phyloP scores from a whole-genome alignment of 78 protist species.

The Emiliania huxleyi region DNA sequence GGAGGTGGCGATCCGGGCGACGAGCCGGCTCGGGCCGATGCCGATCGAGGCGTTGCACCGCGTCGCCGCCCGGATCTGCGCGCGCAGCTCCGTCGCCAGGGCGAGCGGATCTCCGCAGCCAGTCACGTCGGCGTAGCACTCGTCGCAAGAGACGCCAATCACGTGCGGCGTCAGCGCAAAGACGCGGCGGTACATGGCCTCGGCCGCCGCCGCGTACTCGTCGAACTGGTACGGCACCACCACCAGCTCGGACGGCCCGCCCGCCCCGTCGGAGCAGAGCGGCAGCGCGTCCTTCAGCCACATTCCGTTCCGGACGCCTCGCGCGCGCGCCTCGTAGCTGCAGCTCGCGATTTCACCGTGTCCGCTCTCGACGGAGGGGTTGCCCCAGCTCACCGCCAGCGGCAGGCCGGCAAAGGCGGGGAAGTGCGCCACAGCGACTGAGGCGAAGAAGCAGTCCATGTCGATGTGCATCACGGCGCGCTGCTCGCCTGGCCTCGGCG shows the following conservation, averaged over 20 bases:
- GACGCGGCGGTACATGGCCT: not conserved
- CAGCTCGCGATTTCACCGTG: constrained; percentile 8
- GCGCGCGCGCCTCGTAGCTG: not conserved
- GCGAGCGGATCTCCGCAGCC: not conserved
- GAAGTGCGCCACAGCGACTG: constrained; percentile 17
- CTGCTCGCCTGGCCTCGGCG: not conserved
- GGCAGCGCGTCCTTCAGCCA: not conserved
- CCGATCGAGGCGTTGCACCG: constrained; percentile 36
- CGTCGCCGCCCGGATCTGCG: not conserved
- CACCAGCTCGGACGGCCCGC: no score
- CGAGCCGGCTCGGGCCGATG: not conserved
- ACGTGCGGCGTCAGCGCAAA: constrained; percentile 23
- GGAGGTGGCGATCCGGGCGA: constrained; percentile 17
- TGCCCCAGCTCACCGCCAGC: constrained; percentile 28
- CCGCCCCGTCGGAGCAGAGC: constrained; percentile 23
- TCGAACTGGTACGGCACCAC: constrained; percentile 24
- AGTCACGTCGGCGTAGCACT: not conserved
- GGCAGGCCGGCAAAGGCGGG: constrained; percentile 19
- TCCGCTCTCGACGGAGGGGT: not conserved
- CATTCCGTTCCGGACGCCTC: constrained; percentile 6
- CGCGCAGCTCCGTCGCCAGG: not conserved
- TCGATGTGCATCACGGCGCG: constrained; percentile 27
- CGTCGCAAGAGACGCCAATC: not conserved
- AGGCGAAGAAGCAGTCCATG: constrained; percentile 54
- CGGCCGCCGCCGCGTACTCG: not conserved